Evolutionary conservation across 2,329 filamentous ascomycete species (phyloP).

Genomic region (Whalleya microplaca): DNA sequence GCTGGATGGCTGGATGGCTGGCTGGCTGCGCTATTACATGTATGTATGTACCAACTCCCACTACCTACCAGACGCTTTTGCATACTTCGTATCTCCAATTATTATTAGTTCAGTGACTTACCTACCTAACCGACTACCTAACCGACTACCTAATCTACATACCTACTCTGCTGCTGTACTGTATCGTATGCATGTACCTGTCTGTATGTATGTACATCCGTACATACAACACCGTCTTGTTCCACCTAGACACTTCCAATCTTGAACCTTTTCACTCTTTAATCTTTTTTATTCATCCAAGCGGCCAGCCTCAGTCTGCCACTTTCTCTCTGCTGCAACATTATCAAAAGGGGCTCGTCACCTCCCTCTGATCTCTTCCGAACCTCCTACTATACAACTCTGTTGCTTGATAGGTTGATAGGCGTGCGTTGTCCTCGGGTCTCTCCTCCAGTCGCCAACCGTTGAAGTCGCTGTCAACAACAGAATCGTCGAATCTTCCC

Average conservation of each 20-base stretch:
- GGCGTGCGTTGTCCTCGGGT: conserved; percentile 15
- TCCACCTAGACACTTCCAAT: no score
- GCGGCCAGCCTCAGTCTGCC: no score
- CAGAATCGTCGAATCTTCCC: conserved; percentile 3
- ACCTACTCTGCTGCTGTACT: no score
- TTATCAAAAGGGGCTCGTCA: background rate
- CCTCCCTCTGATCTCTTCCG: conserved; percentile 24
- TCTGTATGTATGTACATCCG: no score
- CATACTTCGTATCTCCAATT: background rate
- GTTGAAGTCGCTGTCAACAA: conserved; percentile 8
- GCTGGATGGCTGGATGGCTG: no score
- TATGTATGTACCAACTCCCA: background rate
- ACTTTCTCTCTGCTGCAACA: background rate
- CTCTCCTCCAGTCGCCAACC: conserved; percentile 11
- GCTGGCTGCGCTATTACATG: background rate
- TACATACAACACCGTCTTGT: background rate
- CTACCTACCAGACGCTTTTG: background rate
- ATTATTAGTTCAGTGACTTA: background rate
- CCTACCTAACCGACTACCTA: no score
- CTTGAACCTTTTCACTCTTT: background rate
- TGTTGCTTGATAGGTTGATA: conserved; percentile 24
- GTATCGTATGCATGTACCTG: no score
- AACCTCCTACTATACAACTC: background rate
- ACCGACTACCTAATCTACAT: no score
- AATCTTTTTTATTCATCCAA: background rate